Evolutionary conservation across 202 grass and related monocot genomes (phyloP), one percentile per base, ranked within the genome.

Genomic region (Schoenoplectus tabernaemontani): DNA sequence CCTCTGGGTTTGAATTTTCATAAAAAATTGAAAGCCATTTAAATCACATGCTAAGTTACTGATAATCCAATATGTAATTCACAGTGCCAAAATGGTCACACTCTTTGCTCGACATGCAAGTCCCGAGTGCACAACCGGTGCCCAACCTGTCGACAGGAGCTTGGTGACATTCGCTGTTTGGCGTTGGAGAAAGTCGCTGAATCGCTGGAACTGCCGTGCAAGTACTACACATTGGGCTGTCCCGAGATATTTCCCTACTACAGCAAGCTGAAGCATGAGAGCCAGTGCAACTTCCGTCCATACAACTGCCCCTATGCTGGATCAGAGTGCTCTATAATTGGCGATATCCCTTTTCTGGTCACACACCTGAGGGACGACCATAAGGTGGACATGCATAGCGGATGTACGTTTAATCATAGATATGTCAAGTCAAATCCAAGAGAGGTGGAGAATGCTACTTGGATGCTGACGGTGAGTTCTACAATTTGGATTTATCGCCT

Each of bases 11-110:
- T 75, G 44, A 69, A 56, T 75, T 54, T 2, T 0, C 26, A 11
- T 75, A 34, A 54, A 75, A 75, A 75, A 20, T 37, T 75, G 30
- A 75, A 36, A 75, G 16, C 28, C 47, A 37, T 48, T 1, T 36
- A 9, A 54, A 28, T 13, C 17, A 44, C 16, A 36, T 75, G 47
- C 4, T 36, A 1, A 56, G 16, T 36, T 4, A 53, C 26, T 75
- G 16, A 75, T 16, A 64, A 51, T 30, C 48, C 12, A 79, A 80
- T 64, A 58, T 19, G 2, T 39, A 7, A 57, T 83, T 77, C 85
- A 57, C 89, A 97, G 94, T 97, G 94, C 82, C 89, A 88, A 85
- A 97, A 97, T 78, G 94, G 94, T 23, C 94, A 97, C 60, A 93
- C 94, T 19, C 51, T 97, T 41, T 97, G 94, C 71, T 93, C 87